Base-by-base conservation (phyloP, 495 filamentous ascomycete species). In the Aspergillus homomorphus region DNA sequence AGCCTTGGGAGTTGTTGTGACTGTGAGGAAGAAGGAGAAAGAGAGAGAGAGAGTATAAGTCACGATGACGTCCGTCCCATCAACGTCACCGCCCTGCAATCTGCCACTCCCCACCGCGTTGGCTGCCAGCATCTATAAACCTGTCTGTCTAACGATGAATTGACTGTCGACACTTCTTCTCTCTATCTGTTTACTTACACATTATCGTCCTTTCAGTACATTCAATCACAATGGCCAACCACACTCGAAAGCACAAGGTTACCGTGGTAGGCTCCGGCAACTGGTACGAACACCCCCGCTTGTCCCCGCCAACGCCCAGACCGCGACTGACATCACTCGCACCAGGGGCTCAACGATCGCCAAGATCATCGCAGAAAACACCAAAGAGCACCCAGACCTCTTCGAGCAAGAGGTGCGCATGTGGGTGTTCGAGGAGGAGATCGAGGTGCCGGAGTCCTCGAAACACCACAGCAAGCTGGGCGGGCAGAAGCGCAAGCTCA, bases 291-390 rank as follows among this genome's bases (percentile, higher is more conserved):
- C 51, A 54, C 9, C 21, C 42, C 28, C n/a, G 49, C 53, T 42
- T 16, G 16, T n/a, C n/a, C n/a, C n/a, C n/a, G n/a, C n/a, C n/a
- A n/a, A n/a, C n/a, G n/a, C 21, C 12, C 19, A 45, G 18, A 49
- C 14, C 26, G 19, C 18, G 59, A 55, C 10, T 28, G 48, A 41
- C 57, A 30, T 33, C 15, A 16, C 23, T 30, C 1, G 45, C 28
- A 21, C 46, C 51, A 89, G 86, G 88, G 91, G 91, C 62, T 92
- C 90, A 28, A 90, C 91, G 23, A 95, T 96, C 68, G 84, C 89
- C 62, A 96, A 96, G 74, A 90, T 96, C 61, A 77, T 93, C 43
- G 89, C 91, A 43, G 89, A 96, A 73, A 96, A 92, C 70, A 88
- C 88, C 26, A 73, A 73, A 53, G 83, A 77, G 45, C 78, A 95